A percentile compares a stretch with the other conserved stretches of the same genome.
Conservation (phyloP, 1,284 basidiomycete genomes). For the Ceratobasidium sp. region DNA sequence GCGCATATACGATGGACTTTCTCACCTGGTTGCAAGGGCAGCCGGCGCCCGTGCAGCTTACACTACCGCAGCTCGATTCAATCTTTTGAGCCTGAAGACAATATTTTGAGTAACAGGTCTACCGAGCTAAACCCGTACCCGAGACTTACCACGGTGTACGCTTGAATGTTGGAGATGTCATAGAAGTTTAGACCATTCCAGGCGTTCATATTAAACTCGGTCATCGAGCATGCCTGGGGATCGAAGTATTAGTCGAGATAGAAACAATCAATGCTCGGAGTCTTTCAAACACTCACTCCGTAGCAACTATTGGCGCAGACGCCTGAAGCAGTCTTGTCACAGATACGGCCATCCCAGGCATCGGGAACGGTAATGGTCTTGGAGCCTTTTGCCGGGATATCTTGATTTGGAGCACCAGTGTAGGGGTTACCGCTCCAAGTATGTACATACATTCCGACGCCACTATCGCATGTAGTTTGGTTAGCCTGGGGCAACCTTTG, state of each 20-base stretch:
- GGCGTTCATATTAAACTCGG: constrained; percentile 43
- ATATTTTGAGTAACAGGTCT: too few species aligned
- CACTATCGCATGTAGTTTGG: not conserved
- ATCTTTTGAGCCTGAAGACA: constrained; percentile 21
- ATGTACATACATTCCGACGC: constrained; percentile 18
- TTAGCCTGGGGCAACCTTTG: too few species aligned
- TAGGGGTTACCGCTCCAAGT: constrained; percentile 39
- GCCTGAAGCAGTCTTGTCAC: constrained; percentile 41
- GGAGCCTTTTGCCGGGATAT: constrained; percentile 22
- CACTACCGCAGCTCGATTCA: constrained; percentile 21
- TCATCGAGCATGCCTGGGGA: constrained; percentile 27
- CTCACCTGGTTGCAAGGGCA: constrained; percentile 45
- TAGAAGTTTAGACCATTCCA: constrained; percentile 38
- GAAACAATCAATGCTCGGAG: not conserved
- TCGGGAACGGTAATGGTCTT: constrained; percentile 36
- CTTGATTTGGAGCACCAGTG: constrained; percentile 6
- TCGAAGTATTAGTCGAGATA: not conserved
- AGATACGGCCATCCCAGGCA: constrained; percentile 48
- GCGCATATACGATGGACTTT: not conserved
- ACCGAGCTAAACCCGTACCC: too few species aligned
- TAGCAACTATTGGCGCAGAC: constrained; percentile 46
- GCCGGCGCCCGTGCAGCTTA: constrained; percentile 42
- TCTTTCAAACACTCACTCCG: constrained; percentile 11
- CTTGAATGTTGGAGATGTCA: constrained; percentile 48
- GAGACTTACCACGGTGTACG: constrained; percentile 40